Conservation (phyloP, 345 rosid genomes). For the Gynandropsis gynandra region DNA sequence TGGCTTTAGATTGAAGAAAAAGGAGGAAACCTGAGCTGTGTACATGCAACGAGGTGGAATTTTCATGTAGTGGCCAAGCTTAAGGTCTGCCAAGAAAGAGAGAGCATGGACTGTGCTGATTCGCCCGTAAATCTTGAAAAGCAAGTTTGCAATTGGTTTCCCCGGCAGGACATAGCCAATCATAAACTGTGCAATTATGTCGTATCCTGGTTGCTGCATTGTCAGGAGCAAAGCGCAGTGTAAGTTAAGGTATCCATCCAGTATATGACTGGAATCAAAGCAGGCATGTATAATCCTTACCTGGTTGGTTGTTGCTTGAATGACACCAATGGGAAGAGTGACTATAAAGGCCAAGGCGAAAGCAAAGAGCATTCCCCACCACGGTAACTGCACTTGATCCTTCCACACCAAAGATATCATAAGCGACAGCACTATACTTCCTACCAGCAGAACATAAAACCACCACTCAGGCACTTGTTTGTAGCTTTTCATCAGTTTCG, state of each 20-base stretch:
- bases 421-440: slow-evolving; percentile 55
- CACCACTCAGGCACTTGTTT: slow-evolving; percentile 95
- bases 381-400: slow-evolving; percentile 66
- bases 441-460: slow-evolving; percentile 54
- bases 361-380: slow-evolving; percentile 99
- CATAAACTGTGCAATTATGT: slow-evolving; percentile 94
- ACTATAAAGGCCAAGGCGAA: slow-evolving; percentile 79
- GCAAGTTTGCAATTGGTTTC: slow-evolving; percentile 85
- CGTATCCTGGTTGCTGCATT: slow-evolving; percentile 98
- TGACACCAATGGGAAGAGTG: slow-evolving; percentile 95
- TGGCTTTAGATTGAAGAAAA: background rate
- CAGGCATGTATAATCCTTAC: slow-evolving; percentile 22
- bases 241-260: too few relatives aligned
- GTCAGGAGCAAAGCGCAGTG: background rate
- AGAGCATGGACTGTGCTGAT: slow-evolving; percentile 95
- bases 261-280: background rate
- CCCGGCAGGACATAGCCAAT: slow-evolving; percentile 88
- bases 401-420: slow-evolving; percentile 78
- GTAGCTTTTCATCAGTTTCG: slow-evolving; percentile 67
- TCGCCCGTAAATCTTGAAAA: slow-evolving; percentile 94
- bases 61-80: slow-evolving; percentile 98
- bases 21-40: slow-evolving; percentile 66
- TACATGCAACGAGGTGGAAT: slow-evolving; percentile 98
- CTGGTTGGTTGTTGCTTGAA: slow-evolving; percentile 99
- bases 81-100: slow-evolving; percentile 94